phyloP scores from a whole-genome alignment of 768 basidiomycete species.

The Fomitopsis pulvina region DNA sequence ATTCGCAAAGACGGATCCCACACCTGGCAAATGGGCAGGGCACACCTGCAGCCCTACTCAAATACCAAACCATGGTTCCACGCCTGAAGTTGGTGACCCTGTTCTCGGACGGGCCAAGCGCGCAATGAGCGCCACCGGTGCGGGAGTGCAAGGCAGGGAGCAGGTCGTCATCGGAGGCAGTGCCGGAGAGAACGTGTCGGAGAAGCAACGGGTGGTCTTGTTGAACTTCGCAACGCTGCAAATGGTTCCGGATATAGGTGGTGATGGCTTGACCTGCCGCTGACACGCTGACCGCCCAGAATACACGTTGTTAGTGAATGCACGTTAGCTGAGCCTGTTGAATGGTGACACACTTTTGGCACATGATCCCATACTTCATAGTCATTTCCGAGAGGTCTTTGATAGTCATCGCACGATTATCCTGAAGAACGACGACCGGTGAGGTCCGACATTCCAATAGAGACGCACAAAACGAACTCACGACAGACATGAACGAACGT shows the following conservation, averaged over 20 bases:
- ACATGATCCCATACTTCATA: slow-evolving; percentile 55
- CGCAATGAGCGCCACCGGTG: slow-evolving; percentile 55
- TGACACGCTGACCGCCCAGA: slow-evolving; percentile 43
- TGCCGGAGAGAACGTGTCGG: slow-evolving; percentile 67
- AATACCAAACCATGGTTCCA: slow-evolving; percentile 78
- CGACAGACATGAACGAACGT: slow-evolving; percentile 67
- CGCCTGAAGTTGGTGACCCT: slow-evolving; percentile 68
- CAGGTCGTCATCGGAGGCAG: slow-evolving; percentile 65
- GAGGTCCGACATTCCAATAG: slow-evolving; percentile 13
- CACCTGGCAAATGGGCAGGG: slow-evolving; percentile 71
- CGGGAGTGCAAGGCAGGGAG: slow-evolving; percentile 64
- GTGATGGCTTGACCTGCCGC: slow-evolving; percentile 80
- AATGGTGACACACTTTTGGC: slow-evolving; percentile 59
- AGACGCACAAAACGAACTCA: slow-evolving; percentile 28
- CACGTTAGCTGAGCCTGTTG: not conserved
- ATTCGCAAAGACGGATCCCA: slow-evolving; percentile 68
- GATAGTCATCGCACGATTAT: slow-evolving; percentile 81
- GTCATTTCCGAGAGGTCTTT: slow-evolving; percentile 77
- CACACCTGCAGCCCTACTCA: slow-evolving; percentile 66
- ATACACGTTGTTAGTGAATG: slow-evolving; percentile 4
- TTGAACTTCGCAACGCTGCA: slow-evolving; percentile 62
- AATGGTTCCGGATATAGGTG: slow-evolving; percentile 72
- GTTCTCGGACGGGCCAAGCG: slow-evolving; percentile 26
- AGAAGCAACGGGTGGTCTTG: slow-evolving; percentile 71
- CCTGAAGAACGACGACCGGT: slow-evolving; percentile 35